A percentile compares a stretch with the other conserved stretches of the same genome.
These are phyloP conservation scores for Beauveria sp. DNA, from an alignment of 2,329 filamentous ascomycete genomes.

Conservation along the genomic window DNA sequence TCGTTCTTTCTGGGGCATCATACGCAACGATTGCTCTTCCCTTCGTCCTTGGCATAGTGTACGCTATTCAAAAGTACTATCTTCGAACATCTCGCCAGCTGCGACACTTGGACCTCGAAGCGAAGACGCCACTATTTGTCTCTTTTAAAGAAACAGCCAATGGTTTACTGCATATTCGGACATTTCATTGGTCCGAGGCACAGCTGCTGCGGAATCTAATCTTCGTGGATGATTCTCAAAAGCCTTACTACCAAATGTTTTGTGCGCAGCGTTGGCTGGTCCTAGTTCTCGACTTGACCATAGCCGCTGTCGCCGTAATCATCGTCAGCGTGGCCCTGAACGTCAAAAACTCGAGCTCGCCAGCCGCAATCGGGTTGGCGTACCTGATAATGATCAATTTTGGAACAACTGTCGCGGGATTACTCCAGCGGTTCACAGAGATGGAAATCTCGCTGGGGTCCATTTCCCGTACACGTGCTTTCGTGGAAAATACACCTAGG, in stretches of 20 bases:
- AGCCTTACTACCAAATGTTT: background rate
- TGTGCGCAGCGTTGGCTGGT: background rate
- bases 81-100: background rate
- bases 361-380: background rate
- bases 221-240: background rate
- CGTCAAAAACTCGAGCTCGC: background rate
- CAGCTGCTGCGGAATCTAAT: background rate
- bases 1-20: no score
- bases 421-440: background rate
- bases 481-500: background rate
- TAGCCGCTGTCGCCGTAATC: background rate
- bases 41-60: background rate
- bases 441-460: background rate
- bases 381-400: background rate
- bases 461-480: background rate
- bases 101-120: background rate
- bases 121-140: background rate
- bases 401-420: background rate
- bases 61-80: background rate
- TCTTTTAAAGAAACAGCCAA: background rate
- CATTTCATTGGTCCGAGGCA: background rate
- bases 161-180: background rate
- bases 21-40: background rate
- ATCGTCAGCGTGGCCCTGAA: background rate
- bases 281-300: background rate